Percentiles rank a stretch among this genome's conserved stretches.
Conservation (phyloP, 1,139 yeast genomes). For the Petasospora fabianii region DNA sequence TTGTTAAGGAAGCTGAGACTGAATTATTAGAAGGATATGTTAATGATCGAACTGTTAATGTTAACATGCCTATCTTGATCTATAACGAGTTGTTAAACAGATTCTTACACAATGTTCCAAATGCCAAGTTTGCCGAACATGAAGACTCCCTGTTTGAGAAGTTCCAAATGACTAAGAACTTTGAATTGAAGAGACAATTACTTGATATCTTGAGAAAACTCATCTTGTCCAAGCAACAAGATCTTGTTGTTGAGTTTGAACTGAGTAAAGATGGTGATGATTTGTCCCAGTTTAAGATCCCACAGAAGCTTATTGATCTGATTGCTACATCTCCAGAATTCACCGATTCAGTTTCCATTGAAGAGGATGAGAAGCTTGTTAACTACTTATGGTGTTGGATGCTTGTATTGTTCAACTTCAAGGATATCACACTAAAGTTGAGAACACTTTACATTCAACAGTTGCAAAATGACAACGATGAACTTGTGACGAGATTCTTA, state of each 20-base stretch:
- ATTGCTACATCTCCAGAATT: slow-evolving; percentile 22
- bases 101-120: slow-evolving; percentile 17
- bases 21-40: slow-evolving; percentile 28
- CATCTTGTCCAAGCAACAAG: slow-evolving; percentile 45
- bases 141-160: slow-evolving; percentile 23
- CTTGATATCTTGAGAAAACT: slow-evolving; percentile 33
- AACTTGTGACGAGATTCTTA: slow-evolving; percentile 45
- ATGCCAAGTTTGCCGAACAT: slow-evolving; percentile 14
- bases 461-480: slow-evolving; percentile 39
- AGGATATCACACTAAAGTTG: slow-evolving; percentile 61
- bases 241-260: slow-evolving; percentile 59
- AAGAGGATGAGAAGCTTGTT: slow-evolving; percentile 34
- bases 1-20: slow-evolving; percentile 24
- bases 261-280: slow-evolving; percentile 37
- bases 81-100: slow-evolving; percentile 25
- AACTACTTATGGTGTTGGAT: slow-evolving; percentile 70
- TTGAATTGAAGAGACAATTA: slow-evolving; percentile 36
- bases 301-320: slow-evolving; percentile 33
- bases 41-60: slow-evolving; percentile 15
- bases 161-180: slow-evolving; percentile 17
- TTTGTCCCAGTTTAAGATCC: slow-evolving; percentile 31
- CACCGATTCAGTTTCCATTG: slow-evolving; percentile 25
- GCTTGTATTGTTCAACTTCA: slow-evolving; percentile 58
- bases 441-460: slow-evolving; percentile 59
- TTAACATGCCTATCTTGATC: slow-evolving; percentile 20